These are phyloP conservation scores for Daldinia vernicosa DNA, from an alignment of 495 filamentous ascomycete species.

Conservation along the genomic window DNA sequence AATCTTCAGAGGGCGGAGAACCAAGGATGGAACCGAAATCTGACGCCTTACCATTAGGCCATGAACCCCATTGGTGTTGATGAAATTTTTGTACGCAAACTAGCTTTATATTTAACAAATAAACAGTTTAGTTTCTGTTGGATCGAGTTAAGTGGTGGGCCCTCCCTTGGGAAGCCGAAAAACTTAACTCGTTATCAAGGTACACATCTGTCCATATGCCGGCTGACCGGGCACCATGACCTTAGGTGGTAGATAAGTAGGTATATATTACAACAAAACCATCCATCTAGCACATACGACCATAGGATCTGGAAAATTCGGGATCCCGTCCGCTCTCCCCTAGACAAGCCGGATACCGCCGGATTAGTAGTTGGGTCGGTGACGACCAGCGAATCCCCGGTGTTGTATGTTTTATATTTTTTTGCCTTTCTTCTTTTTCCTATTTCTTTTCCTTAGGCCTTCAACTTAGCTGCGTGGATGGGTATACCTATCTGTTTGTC, in stretches of 20 bases:
- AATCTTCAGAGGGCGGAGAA: constrained; percentile 35
- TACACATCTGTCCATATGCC: no score
- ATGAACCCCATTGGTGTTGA: constrained; percentile 23
- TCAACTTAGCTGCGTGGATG: no score
- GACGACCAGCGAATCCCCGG: constrained; percentile 57
- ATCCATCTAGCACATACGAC: constrained; percentile 47
- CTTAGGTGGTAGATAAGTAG: no score
- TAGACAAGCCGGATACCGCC: constrained; percentile 50
- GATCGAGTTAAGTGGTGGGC: background rate
- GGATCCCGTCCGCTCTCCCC: constrained; percentile 61
- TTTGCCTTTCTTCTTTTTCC: constrained; percentile 9
- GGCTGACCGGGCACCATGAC: no score
- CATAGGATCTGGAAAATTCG: constrained; percentile 56
- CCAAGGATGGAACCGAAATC: constrained; percentile 28
- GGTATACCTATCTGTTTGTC: no score
- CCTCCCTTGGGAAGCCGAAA: background rate
- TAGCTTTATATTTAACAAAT: background rate
- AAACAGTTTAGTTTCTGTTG: background rate
- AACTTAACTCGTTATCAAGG: background rate
- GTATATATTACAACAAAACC: no score
- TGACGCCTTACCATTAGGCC: constrained; percentile 41
- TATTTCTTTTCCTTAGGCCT: background rate
- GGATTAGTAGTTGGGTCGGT: constrained; percentile 60
- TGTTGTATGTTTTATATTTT: constrained; percentile 51
- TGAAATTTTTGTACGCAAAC: background rate